A percentile compares a stretch with the other conserved stretches of the same genome.
phyloP scores from a whole-genome alignment of 257 asterid species.

The Haberlea rhodopensis region DNA sequence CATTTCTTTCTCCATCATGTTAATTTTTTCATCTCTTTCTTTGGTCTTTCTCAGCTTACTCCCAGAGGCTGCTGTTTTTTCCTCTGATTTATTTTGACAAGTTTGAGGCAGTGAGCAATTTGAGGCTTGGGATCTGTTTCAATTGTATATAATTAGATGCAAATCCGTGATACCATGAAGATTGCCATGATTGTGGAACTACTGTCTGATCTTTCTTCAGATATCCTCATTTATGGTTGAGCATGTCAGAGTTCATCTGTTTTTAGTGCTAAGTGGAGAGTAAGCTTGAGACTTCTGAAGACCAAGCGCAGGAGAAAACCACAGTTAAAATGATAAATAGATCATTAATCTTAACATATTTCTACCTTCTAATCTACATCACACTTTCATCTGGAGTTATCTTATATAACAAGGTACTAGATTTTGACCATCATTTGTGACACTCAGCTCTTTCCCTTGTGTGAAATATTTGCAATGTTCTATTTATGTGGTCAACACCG shows the following conservation, averaged over 20 bases:
- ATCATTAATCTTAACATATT: constrained; percentile 54
- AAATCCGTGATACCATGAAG: constrained; percentile 10
- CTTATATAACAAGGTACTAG: constrained; percentile 62
- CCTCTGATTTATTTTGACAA: not conserved
- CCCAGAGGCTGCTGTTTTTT: not conserved
- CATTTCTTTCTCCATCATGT: not conserved
- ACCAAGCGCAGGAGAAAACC: constrained; percentile 9
- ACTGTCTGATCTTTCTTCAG: constrained; percentile 1
- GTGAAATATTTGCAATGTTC: not conserved
- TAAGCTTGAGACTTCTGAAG: constrained; percentile 10
- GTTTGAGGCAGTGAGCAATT: constrained; percentile 9
- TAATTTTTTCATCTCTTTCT: not conserved
- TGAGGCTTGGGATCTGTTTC: constrained; percentile 13
- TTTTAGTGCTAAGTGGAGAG: constrained; percentile 19
- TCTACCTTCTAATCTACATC: constrained; percentile 67
- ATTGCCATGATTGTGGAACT: constrained; percentile 10
- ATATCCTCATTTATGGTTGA: constrained; percentile 4
- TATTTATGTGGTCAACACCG: not conserved
- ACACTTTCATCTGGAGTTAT: constrained; percentile 67
- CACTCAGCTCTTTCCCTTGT: not conserved
- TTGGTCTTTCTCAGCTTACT: constrained; percentile 7
- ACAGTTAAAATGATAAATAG: constrained; percentile 46
- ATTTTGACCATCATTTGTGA: not conserved
- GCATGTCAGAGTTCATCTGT: constrained; percentile 5
- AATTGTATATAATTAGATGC: constrained; percentile 11